These are phyloP conservation scores for Lentinula novae-zelandiae DNA, from an alignment of 1,284 basidiomycete species.

Conservation along the genomic window DNA sequence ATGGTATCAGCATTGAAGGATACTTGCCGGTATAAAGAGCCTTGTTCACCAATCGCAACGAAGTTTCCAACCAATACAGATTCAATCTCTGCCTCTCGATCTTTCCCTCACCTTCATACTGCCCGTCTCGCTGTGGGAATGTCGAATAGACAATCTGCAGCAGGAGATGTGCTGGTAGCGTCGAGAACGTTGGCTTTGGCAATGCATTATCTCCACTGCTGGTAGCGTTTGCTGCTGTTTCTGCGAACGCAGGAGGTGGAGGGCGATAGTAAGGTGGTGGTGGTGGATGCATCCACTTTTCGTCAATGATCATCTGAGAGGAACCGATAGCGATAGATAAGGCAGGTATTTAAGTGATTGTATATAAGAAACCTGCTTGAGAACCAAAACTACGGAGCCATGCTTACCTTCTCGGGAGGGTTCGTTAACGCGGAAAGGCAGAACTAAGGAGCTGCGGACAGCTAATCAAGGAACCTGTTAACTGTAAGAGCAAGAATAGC, in stretches of 20 bases:
- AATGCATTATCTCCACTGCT: background rate
- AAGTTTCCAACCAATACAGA: conserved; percentile 47
- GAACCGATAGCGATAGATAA: background rate
- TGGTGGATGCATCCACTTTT: conserved; percentile 14
- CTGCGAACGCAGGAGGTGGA: conserved; percentile 14
- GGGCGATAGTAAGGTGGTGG: conserved; percentile 19
- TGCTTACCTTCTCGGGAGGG: background rate
- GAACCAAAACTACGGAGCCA: conserved; percentile 1
- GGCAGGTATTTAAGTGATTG: conserved; percentile 9
- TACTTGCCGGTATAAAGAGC: conserved; percentile 42
- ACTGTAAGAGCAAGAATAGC: background rate
- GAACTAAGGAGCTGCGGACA: background rate
- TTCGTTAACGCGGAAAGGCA: background rate
- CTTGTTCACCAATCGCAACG: conserved; percentile 45
- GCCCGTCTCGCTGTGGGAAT: conserved; percentile 34
- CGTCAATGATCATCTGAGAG: conserved; percentile 14
- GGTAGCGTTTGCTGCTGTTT: background rate
- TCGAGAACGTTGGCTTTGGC: conserved; percentile 25
- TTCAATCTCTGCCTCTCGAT: conserved; percentile 38
- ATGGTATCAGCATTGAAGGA: too few relatives aligned
- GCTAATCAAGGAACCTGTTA: background rate
- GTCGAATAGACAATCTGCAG: conserved; percentile 49
- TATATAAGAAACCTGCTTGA: background rate
- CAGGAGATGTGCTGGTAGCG: conserved; percentile 45
- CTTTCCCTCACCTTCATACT: conserved; percentile 30